Base-by-base conservation (phyloP, 495 filamentous ascomycete species). In the Penicillium simplicissimum region DNA sequence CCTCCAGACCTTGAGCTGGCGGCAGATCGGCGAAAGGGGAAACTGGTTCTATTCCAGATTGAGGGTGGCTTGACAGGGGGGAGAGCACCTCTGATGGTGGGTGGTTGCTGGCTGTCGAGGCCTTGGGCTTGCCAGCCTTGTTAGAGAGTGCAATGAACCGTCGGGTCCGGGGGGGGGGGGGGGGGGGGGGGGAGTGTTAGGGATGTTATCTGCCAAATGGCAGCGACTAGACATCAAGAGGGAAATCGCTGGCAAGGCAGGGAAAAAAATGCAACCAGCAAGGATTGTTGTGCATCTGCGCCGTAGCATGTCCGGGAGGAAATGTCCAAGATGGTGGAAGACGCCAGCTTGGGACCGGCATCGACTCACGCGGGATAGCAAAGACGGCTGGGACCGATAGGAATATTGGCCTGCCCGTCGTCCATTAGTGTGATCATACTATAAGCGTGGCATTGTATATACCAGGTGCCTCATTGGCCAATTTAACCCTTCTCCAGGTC, bases 11-110 rank as follows among this genome's bases (percentile, higher is more conserved):
- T 25, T 55, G 25, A 19, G 31, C 15, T 15, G 34, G 45, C 54
- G 48, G 59, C 52, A 55, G 64, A 66, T 66, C 64, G 43, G 60
- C 60, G 36, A 59, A 65, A 65, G 25, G 40, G 63, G 55, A 52
- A 65, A 58, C 25, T 33, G 48, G 53, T 23, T 40, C 49, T 37
- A 31, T 48, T 49, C 56, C 15, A 49, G 43, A 59, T 33, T 34
- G 28, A 45, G 33, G 47, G 54, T 35, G 54, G 47, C 23, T 53
- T 53, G 36, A 57, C 37, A 52, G 37, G 60, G 52, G 57, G 11
- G 36, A 38, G 7, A n/a, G 8, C 19, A 56, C 34, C 11, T 36
- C 51, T 49, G 45, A 49, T 49, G 45, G 45, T 13, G 45, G 45
- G 51, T 33, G 17, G 51, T 53, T 34, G 51, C 31, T 53, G 33